These are phyloP conservation scores for Coemansia pectinata DNA, from an alignment of 192 early-diverging fungal genomes.

Conservation along the genomic window DNA sequence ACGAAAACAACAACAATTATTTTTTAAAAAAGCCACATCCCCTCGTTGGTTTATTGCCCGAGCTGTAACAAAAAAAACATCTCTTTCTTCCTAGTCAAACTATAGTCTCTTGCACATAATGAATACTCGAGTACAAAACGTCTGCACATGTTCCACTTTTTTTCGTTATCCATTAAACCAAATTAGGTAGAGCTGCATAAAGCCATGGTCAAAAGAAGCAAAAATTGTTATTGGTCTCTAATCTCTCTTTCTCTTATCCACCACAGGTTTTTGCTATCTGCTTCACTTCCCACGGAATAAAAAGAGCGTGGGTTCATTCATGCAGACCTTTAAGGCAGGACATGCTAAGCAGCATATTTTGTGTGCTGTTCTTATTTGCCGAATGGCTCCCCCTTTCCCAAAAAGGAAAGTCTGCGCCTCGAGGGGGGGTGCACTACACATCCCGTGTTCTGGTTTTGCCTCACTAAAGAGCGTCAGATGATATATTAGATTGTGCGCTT, in stretches of 20 bases:
- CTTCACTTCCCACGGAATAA: neutral
- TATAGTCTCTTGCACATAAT: neutral
- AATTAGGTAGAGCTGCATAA: neutral
- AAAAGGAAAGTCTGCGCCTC: neutral
- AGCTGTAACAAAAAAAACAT: neutral
- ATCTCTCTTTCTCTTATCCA: neutral
- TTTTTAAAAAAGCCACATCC: neutral
- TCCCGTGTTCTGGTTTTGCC: neutral
- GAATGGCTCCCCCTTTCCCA: neutral
- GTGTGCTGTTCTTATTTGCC: neutral
- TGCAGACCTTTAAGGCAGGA: neutral
- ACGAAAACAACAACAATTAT: slow-evolving; percentile 3
- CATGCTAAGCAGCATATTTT: neutral
- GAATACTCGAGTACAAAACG: neutral
- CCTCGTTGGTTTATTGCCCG: neutral
- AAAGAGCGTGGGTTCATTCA: neutral
- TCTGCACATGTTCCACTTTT: neutral
- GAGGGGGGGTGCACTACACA: neutral
- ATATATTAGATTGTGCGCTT: neutral
- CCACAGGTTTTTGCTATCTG: neutral
- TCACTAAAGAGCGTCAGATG: neutral
- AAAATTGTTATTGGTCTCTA: neutral
- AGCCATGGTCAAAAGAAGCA: neutral
- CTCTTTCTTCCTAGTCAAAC: neutral
- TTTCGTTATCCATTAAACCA: neutral